These are phyloP conservation scores for Wickerhamiella parazyma DNA, from an alignment of 805 yeast species.

Conservation along the genomic window DNA sequence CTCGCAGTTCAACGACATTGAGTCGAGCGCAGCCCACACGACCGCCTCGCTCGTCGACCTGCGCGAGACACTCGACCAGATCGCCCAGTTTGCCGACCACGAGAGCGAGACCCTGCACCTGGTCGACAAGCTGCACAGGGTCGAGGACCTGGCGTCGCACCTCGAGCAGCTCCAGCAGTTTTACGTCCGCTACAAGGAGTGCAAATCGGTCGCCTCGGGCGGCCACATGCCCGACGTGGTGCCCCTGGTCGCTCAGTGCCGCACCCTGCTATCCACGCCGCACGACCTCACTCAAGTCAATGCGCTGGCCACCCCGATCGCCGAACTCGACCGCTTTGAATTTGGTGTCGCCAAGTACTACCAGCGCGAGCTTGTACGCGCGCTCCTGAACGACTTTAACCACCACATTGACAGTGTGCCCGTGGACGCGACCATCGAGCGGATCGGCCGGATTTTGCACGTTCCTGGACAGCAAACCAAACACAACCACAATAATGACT, in stretches of 20 bases:
- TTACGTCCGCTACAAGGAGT: neutral
- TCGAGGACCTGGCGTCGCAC: slow-evolving; percentile 34
- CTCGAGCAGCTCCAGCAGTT: slow-evolving; percentile 40
- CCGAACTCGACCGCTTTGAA: neutral
- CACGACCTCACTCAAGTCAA: slow-evolving; percentile 4
- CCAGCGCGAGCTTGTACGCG: slow-evolving; percentile 40
- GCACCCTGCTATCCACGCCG: neutral
- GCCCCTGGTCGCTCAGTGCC: neutral
- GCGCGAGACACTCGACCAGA: slow-evolving; percentile 11
- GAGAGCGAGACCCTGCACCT: slow-evolving; percentile 10
- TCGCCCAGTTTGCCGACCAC: slow-evolving; percentile 12
- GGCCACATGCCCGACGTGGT: neutral
- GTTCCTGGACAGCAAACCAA: neutral
- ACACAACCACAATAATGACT: slow-evolving; percentile 25
- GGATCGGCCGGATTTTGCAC: slow-evolving; percentile 30
- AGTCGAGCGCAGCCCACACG: slow-evolving; percentile 20
- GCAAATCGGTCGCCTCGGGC: neutral
- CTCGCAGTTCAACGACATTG: slow-evolving; percentile 58
- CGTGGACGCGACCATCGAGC: slow-evolving; percentile 34
- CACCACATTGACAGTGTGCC: slow-evolving; percentile 40
- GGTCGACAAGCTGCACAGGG: slow-evolving; percentile 25
- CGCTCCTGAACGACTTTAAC: slow-evolving; percentile 49
- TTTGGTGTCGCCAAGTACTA: slow-evolving; percentile 45
- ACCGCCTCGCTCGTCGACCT: slow-evolving; percentile 37
- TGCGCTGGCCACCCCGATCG: slow-evolving; percentile 6